These are phyloP conservation scores for Coffea canephora DNA, from an alignment of 257 asterid genomes.

Conservation along the genomic window DNA sequence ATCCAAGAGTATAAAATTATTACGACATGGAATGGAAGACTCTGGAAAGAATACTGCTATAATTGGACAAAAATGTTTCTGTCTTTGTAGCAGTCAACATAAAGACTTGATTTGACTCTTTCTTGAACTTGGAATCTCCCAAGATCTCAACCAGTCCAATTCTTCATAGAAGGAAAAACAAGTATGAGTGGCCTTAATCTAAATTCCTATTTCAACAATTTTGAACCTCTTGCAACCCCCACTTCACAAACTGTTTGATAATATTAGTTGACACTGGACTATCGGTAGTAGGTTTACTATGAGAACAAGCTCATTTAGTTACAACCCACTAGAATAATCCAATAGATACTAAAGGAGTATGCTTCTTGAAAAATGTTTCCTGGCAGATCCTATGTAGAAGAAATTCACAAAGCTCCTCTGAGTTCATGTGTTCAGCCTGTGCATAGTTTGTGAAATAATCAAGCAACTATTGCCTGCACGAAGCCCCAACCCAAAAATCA, in stretches of 20 bases:
- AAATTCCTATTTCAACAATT: neutral
- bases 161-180: neutral
- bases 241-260: too few relatives aligned
- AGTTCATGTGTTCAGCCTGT: too few relatives aligned
- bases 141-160: neutral
- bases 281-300: neutral
- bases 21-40: slow-evolving; percentile 17
- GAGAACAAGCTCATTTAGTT: neutral
- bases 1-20: neutral
- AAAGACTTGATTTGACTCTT: neutral
- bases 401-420: neutral
- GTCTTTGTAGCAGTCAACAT: neutral
- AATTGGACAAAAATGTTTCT: neutral
- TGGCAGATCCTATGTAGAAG: neutral
- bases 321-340: neutral
- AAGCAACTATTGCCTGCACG: neutral
- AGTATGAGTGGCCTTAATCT: neutral
- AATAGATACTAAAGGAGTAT: neutral
- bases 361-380: neutral
- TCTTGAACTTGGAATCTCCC: neutral
- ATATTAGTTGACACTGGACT: too few relatives aligned
- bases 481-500: neutral
- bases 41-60: neutral
- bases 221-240: neutral
- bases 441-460: neutral